Evolutionary conservation across 139 green algal species (phyloP).

Genomic region (Coelastrella sp.): DNA sequence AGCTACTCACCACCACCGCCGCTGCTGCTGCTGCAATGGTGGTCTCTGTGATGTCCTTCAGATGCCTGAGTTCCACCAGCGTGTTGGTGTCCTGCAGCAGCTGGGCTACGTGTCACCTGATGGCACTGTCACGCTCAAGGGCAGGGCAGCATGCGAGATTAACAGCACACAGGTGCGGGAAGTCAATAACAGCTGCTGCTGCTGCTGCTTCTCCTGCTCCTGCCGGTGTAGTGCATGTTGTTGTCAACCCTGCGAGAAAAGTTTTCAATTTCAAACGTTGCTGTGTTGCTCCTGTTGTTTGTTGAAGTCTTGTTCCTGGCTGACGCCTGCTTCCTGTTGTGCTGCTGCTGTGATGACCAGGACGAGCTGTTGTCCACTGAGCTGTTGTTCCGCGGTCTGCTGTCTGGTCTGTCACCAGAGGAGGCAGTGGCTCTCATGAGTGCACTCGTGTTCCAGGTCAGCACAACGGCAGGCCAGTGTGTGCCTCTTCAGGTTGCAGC

Average conservation of each 20-base stretch:
- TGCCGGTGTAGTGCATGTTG: background rate
- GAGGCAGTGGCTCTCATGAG: slow-evolving; percentile 94
- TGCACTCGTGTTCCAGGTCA: slow-evolving; percentile 94
- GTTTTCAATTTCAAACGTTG: background rate
- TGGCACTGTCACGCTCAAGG: slow-evolving; percentile 87
- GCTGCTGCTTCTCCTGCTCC: background rate
- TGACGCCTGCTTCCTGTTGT: background rate
- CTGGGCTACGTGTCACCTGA: slow-evolving; percentile 87
- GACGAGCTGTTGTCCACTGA: slow-evolving; percentile 95
- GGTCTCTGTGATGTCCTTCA: slow-evolving; percentile 49
- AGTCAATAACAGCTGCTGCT: background rate
- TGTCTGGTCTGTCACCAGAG: slow-evolving; percentile 80
- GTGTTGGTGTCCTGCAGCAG: slow-evolving; percentile 78
- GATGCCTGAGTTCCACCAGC: slow-evolving; percentile 91
- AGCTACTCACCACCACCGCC: background rate
- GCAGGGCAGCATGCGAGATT: slow-evolving; percentile 93
- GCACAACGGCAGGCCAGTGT: background rate
- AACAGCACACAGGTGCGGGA: slow-evolving; percentile 77
- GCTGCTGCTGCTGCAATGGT: background rate
- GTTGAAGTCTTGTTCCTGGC: background rate
- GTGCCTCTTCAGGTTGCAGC: background rate
- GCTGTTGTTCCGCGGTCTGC: slow-evolving; percentile 88
- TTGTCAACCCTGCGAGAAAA: background rate
- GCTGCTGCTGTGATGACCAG: slow-evolving; percentile 21
- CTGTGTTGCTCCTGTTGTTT: background rate